Evolutionary conservation across 78 protist species (phyloP).

Genomic region (Dictyostelium capitatum): DNA sequence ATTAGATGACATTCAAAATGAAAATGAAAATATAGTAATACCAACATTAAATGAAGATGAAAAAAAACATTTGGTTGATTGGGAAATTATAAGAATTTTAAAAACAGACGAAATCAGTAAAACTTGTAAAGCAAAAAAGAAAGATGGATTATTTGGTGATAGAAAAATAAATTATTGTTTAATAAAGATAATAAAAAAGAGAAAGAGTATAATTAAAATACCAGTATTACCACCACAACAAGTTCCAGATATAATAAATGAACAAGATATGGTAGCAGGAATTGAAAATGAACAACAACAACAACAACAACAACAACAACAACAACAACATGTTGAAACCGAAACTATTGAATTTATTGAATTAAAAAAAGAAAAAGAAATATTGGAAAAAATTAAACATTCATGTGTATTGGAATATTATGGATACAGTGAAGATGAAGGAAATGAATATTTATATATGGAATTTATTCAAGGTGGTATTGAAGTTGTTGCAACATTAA

Average conservation of each 20-base stretch:
- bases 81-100: not conserved
- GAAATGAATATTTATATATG: not conserved
- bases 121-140: not conserved
- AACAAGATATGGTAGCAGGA: too few species aligned
- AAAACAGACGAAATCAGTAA: not conserved
- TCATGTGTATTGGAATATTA: not conserved
- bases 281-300: too few species aligned
- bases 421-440: not conserved
- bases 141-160: not conserved
- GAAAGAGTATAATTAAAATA: not conserved
- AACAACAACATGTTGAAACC: too few species aligned
- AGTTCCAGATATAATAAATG: too few species aligned
- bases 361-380: not conserved
- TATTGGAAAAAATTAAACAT: not conserved
- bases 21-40: not conserved
- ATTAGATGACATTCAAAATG: not conserved
- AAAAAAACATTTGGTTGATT: not conserved
- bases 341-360: not conserved
- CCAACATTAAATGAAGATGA: not conserved
- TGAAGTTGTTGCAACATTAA: not conserved
- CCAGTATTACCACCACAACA: too few species aligned
- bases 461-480: not conserved
- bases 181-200: not conserved
- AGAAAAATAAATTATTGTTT: not conserved
- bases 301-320: too few species aligned